A percentile compares a stretch with the other conserved stretches of the same genome.
These are phyloP conservation scores for Omphalea diandra DNA, from an alignment of 441 rosid genomes.

Conservation along the genomic window DNA sequence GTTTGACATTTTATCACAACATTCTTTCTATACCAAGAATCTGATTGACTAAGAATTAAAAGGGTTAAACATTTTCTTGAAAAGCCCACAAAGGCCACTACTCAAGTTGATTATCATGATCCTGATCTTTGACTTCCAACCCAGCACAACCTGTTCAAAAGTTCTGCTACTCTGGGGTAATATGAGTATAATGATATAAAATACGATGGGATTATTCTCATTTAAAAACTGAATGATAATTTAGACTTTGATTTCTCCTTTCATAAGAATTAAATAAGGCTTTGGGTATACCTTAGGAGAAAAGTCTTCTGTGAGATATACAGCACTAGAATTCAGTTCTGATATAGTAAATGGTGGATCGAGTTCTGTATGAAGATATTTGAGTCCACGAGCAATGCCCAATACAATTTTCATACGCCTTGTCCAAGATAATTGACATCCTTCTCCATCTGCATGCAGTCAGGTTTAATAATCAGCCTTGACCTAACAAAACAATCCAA, in stretches of 20 bases:
- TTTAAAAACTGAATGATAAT: background rate
- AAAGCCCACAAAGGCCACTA: background rate
- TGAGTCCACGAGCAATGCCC: conserved; percentile 89
- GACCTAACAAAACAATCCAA: conserved; percentile 11
- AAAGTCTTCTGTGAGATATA: conserved; percentile 96
- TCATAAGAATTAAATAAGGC: background rate
- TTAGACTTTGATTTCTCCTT: background rate
- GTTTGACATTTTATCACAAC: background rate
- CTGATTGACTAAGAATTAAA: background rate
- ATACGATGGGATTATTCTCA: background rate
- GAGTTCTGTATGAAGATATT: conserved; percentile 85
- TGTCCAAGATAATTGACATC: conserved; percentile 79
- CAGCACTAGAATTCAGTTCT: conserved; percentile 80
- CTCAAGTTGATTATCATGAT: background rate
- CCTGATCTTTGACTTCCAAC: background rate
- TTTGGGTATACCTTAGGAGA: conserved; percentile 72
- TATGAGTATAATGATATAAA: background rate
- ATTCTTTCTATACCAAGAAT: background rate
- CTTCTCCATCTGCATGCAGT: conserved; percentile 80
- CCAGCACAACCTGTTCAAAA: background rate
- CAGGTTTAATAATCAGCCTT: conserved; percentile 24
- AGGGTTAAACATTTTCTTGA: background rate
- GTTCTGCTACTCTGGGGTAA: background rate
- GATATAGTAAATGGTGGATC: conserved; percentile 92
- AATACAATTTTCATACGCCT: conserved; percentile 82